phyloP scores from a whole-genome alignment of 2,329 filamentous ascomycete genomes.

The Hymenoscyphus occultus region DNA sequence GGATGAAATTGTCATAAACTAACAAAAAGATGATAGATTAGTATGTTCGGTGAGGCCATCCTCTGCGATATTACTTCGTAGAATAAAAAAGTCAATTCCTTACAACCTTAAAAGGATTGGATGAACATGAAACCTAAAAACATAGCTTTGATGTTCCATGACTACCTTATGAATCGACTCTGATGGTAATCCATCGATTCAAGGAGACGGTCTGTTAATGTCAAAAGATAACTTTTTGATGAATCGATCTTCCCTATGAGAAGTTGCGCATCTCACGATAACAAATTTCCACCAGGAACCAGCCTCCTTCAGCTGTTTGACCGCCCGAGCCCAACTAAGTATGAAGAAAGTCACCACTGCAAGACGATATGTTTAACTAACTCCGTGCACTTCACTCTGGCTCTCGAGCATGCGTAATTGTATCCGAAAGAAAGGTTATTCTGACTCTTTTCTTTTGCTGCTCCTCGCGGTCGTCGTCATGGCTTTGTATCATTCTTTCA shows the following conservation, averaged over 20 bases:
- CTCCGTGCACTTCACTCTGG: background rate
- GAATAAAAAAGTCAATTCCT: no score
- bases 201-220: background rate
- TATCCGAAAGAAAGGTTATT: background rate
- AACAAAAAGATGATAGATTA: no score
- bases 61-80: no score
- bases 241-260: background rate
- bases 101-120: no score
- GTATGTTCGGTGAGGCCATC: no score
- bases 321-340: background rate
- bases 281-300: conserved; percentile 5
- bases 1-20: no score
- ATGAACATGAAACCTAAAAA: background rate
- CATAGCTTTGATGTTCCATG: background rate
- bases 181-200: background rate
- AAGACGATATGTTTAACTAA: background rate
- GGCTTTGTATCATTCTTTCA: background rate
- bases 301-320: background rate
- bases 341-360: background rate
- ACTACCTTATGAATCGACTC: background rate
- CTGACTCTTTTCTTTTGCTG: background rate
- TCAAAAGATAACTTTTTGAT: background rate
- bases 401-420: background rate
- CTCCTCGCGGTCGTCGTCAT: background rate
- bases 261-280: background rate